Base-by-base conservation (phyloP, 805 yeast genomes). In the Lachancea kluyveri region DNA sequence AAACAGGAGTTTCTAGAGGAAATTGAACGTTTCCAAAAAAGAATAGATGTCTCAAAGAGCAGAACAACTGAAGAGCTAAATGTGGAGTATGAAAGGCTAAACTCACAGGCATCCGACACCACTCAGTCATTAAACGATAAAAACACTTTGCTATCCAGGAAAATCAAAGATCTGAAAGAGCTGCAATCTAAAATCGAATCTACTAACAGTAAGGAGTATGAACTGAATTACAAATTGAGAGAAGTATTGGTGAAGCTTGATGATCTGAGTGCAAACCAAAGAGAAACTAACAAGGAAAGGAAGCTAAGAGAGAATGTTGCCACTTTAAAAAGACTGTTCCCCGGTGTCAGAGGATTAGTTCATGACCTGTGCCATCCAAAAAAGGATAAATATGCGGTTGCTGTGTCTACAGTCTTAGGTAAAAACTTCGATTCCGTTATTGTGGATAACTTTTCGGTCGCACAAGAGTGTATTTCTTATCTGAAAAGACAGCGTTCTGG, bases 401-500 rank as follows among this genome's bases (percentile, higher is more conserved):
- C 96, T 0, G 68, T 87, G 21, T 72, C 81, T 19, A 79, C 90
- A 0, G 72, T 82, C 5, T 62, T 92, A 17, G 97, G 96, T 6
- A 70, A 73, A 37, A 70, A 82, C 46, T 72, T 79, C 45, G 95
- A 92, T 55, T 72, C 96, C 0, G 72, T 92, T 11, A 70, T 92
- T 12, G 98, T 92, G 5, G 94, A 86, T 44, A 70, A 70, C 17
- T 62, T 76, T 5, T 54, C 73, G 7, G 69, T 78, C 14, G 94
- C 94, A 1, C 72, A 76, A 36, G 76, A 77, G 39, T 84, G 94
- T 52, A 81, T 92, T 40, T 73, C 75, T 6, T 80, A 79, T 35
- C 62, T 90, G 52, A 84, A 86, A 46, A 88, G 83, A 42, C 90
- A 90, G 51, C 70, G 95, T 42, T 65, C 80, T 8, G 97, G 97